Evolutionary conservation across 257 asterid species (phyloP).

Genomic region (Nicotiana sylvestris): DNA sequence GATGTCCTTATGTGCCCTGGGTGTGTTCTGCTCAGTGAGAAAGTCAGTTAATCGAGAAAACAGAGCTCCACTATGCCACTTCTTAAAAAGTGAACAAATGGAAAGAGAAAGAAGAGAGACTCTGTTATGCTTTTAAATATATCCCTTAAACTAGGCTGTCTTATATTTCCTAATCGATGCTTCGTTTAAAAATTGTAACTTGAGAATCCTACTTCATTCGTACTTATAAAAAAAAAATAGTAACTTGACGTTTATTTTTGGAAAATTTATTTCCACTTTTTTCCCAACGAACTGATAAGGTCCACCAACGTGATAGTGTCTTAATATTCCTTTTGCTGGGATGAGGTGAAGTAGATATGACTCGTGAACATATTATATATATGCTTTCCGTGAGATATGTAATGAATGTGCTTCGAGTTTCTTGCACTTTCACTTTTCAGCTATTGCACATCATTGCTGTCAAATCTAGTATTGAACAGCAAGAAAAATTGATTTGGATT

Average conservation of each 20-base stretch:
- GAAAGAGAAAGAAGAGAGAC: neutral
- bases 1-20: neutral
- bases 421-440: neutral
- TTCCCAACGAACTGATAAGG: neutral
- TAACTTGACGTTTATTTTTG: neutral
- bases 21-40: neutral
- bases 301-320: neutral
- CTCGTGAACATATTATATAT: neutral
- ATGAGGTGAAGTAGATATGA: neutral
- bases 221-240: neutral
- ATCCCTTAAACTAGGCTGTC: neutral
- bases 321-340: neutral
- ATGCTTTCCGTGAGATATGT: neutral
- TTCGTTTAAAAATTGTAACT: neutral
- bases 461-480: neutral
- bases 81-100: neutral
- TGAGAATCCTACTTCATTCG: neutral
- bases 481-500: neutral
- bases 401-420: neutral
- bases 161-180: neutral
- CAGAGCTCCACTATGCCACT: neutral
- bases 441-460: neutral
- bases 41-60: neutral
- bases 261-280: neutral
- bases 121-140: neutral